Base-by-base conservation (phyloP, 345 rosid genomes). In the Rubroshorea leprosula region DNA sequence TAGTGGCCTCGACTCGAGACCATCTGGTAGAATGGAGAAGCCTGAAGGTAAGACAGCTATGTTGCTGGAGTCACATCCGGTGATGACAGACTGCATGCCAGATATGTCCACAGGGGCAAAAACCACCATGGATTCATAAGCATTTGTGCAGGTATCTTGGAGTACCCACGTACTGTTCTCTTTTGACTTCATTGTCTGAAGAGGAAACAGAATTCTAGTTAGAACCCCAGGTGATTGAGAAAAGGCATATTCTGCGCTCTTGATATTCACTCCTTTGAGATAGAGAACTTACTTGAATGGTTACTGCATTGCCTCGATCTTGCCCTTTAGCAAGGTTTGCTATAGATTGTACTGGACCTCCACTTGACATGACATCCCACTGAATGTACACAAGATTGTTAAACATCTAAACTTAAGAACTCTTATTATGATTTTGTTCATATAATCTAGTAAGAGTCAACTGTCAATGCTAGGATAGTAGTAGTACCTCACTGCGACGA, bases 41-140 rank as follows among this genome's bases (percentile, higher is more conserved):
- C 99, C 99, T 8, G 87, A 93, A 17, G 99, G 97, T 55, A 93
- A 74, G 55, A 85, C 58, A 1, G 91, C 85, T 18, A 83, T 73
- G 81, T 66, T 85, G 83, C 92, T 85, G 15, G 99, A 84, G 76
- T 93, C 95, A 18, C 95, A 89, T 54, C 99, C 99, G 0, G 88
- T 85, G 22, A 87, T 84, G 72, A 80, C 97, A 0, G 90, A 71
- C 63, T 93, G 96, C 75, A 87, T 90, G 15, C 80, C 79, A 1
- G 74, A 71, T 38, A 84, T 82, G 64, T 93, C 99, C 45, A 87
- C 97, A 0, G 83, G 83, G 49, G 97, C 96, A 53, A 80, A 87
- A 44, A 93, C 84, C 24, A 93, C 87, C 77, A 70, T 76, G 43
- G 92, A 90, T 75, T 94, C 99, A 6, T 78, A 94, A 27, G 89